Evolutionary conservation across 2,329 filamentous ascomycete species (phyloP), one percentile per base, ranked within the genome.

Genomic region (Microascus cirrosus): DNA sequence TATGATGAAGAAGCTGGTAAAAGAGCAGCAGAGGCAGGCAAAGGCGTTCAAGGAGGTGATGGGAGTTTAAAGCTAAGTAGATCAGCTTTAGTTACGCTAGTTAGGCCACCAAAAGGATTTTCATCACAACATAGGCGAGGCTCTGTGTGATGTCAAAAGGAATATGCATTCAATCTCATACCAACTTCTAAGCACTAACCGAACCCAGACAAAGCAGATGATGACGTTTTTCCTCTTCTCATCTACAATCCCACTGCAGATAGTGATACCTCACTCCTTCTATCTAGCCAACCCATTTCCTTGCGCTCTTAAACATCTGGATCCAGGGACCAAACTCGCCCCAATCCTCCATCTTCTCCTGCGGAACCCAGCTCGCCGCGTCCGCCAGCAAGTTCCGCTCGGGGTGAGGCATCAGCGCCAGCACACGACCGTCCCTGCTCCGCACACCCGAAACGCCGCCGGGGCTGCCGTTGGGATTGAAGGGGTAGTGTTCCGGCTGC

Each of bases 361-460:
- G 65, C 8, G 90, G 87, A 61, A 87, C 74, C 70, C 86, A 96
- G 70, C 88, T 93, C 54, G 80, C 84, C 60, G 91, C 85, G 59
- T 90, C 89, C 59, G 83, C 84, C 75, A 95, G 75, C 59, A 95
- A 84, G 18, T 89, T 95, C n/a, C 91, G 82, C 75, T 96, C 91
- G 1, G 91, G 91, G 70, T 96, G 91, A 61, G 92, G 92, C 91
- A 96, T 96, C 74, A 96, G 82, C 7, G 90, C 90, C 63, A 96
- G 71, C 1, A 95, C 89, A 59, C 89, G 81, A 13, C 91, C 91
- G 67, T 95, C 86, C 51, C 76, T 80, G 65, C 83, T 91, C 64
- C 86, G 79, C 28, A 95, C 86, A 68, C 86, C 90, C 1, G 91
- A 89, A 62, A 96, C 87, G 67, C 89, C 91, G 61, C 81, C 78